Conservation (phyloP, 1,284 basidiomycete species). For the Ceratobasidium sp. region DNA sequence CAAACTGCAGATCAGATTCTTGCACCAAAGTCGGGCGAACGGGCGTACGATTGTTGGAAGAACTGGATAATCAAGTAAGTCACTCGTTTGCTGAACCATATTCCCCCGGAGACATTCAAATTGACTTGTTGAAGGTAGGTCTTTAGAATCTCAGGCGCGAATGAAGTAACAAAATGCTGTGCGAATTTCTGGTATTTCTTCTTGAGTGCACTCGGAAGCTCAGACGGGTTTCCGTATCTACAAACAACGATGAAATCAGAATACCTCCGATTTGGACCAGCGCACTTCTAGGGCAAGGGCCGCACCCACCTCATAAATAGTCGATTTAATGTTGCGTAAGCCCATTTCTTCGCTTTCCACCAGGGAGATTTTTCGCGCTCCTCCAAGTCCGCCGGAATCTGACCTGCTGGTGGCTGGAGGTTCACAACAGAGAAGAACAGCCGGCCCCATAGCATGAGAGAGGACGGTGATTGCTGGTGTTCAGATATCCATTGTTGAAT, state of each 20-base stretch:
- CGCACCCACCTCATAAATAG: slow-evolving; percentile 72
- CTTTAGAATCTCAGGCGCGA: slow-evolving; percentile 84
- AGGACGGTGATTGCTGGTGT: slow-evolving; percentile 75
- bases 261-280: background rate
- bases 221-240: slow-evolving; percentile 83
- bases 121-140: slow-evolving; percentile 79
- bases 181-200: slow-evolving; percentile 74
- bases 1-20: background rate
- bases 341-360: slow-evolving; percentile 93
- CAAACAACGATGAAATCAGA: slow-evolving; percentile 18
- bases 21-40: background rate
- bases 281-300: too few relatives aligned
- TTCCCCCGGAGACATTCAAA: slow-evolving; percentile 68
- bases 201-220: slow-evolving; percentile 74
- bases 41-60: slow-evolving; percentile 79
- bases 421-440: slow-evolving; percentile 80
- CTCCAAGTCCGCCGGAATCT: slow-evolving; percentile 72
- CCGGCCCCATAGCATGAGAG: slow-evolving; percentile 82
- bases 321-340: slow-evolving; percentile 73
- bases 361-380: slow-evolving; percentile 79
- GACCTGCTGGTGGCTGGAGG: slow-evolving; percentile 66
- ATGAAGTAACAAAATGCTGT: slow-evolving; percentile 74
- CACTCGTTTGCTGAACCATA: slow-evolving; percentile 81
- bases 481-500: slow-evolving; percentile 71
- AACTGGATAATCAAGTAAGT: slow-evolving; percentile 82